Evolutionary conservation across 1,284 basidiomycete species (phyloP), one percentile per base, ranked within the genome.

Genomic region (Irpex sp.): DNA sequence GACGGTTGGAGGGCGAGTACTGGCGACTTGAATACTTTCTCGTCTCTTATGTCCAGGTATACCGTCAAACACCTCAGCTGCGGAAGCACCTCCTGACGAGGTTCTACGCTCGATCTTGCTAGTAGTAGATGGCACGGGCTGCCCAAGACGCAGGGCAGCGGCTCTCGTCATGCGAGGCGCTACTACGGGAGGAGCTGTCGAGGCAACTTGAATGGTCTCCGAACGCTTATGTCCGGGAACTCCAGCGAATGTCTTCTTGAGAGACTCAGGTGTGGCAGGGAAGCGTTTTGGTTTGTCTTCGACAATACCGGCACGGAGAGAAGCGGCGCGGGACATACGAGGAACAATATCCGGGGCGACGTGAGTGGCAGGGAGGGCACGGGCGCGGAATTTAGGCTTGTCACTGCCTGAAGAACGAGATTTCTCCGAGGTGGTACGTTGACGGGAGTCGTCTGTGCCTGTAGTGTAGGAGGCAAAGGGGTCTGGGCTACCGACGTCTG

Each of bases 41-140:
- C 89, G 77, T 61, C 92, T 79, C 75, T 92, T 93, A 71, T 93
- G 92, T 0, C 92, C 92, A 1, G 91, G 91, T 1, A 92, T 86
- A 39, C 90, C 90, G 0, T 91, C 88, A 67, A 92, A 93, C 0
- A 80, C 84, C 33, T 66, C 68, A 59, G 61, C 31, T n/a, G 43
- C 15, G 5, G 59, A 39, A 56, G 58, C 46, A 21, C 19, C 43
- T 3, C 13, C 58, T 11, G 31, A 50, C n/a, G 46, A 54, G 11
- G 46, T 55, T 35, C 56, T 36, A 21, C 51, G 63, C 15, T 56
- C 63, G 19, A 69, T 63, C 58, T 62, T 66, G 53, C 31, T 33
- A 33, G 31, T 33, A 33, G 31, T 33, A 33, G 50, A 57, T 17
- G 56, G 68, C 57, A 61, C 68, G 17, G 68, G 65, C 66, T 71